Evolutionary conservation across 2,329 filamentous ascomycete genomes (phyloP), one percentile per base, ranked within the genome.

Genomic region (Botryosphaeria dothidea): DNA sequence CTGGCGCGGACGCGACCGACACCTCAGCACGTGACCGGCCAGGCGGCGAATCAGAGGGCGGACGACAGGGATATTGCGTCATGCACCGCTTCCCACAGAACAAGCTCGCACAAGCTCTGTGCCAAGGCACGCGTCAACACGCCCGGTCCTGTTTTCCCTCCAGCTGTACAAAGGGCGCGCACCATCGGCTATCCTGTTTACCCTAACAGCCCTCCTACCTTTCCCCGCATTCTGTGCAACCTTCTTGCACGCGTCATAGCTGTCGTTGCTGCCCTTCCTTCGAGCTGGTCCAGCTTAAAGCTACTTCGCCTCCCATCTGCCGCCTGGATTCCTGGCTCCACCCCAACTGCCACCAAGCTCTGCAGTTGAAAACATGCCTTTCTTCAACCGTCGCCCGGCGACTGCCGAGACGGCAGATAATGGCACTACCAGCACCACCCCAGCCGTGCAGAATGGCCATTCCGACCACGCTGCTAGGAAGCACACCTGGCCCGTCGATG

Each of bases 301-400:
- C 46, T n/a, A n/a, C n/a, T n/a, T n/a, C n/a, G n/a, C n/a, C n/a
- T n/a, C n/a, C n/a, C n/a, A n/a, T n/a, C n/a, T n/a, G n/a, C n/a
- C n/a, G n/a, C n/a, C n/a, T n/a, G n/a, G n/a, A n/a, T n/a, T n/a
- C n/a, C n/a, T n/a, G n/a, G n/a, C n/a, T n/a, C n/a, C n/a, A n/a
- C n/a, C n/a, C n/a, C n/a, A n/a, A n/a, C n/a, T n/a, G n/a, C n/a
- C n/a, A n/a, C n/a, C n/a, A n/a, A n/a, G n/a, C n/a, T n/a, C n/a
- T n/a, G n/a, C n/a, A n/a, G n/a, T n/a, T n/a, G n/a, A n/a, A n/a
- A n/a, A 38, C 36, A 79, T 79, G 77, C 72, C 73, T 41, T 71
- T 79, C 70, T 78, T 80, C 72, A 78, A 73, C 67, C 74, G 74
- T 61, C 75, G 74, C 64, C 64, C 71, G 5, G 70, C 71, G 36